A percentile compares a stretch with the other conserved stretches of the same genome.
Evolutionary conservation across 2,329 filamentous ascomycete species (phyloP).

Genomic region (Apiospora aurea): DNA sequence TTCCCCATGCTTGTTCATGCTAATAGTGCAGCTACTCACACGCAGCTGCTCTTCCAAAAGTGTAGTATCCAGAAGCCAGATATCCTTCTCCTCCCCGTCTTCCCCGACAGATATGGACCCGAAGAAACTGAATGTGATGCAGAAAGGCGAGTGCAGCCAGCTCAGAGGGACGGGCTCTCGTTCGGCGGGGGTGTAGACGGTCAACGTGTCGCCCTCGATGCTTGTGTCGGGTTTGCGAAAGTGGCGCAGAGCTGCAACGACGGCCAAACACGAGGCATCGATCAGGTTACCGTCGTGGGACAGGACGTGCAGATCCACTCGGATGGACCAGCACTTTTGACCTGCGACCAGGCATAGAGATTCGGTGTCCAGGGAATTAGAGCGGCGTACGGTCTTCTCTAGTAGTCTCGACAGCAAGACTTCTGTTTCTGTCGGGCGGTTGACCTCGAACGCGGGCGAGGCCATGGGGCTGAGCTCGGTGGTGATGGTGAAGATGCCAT

Average conservation of each 20-base stretch:
- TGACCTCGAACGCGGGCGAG: constrained; percentile 87
- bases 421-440: constrained; percentile 83
- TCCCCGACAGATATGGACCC: constrained; percentile 55
- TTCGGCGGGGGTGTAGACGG: constrained; percentile 83
- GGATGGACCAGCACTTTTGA: constrained; percentile 88
- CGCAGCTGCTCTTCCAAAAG: constrained; percentile 79
- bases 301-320: constrained; percentile 90
- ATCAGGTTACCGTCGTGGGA: constrained; percentile 90
- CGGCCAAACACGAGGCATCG: constrained; percentile 84
- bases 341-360: constrained; percentile 93
- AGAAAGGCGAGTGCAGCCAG: constrained; percentile 91
- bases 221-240: constrained; percentile 90
- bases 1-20: constrained; percentile 88
- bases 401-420: constrained; percentile 85
- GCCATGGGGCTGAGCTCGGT: constrained; percentile 93
- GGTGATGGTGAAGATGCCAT: constrained; percentile 91
- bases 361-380: constrained; percentile 91
- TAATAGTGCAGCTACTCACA: constrained; percentile 78
- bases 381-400: constrained; percentile 93
- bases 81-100: constrained; percentile 56
- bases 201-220: constrained; percentile 84
- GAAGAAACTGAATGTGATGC: constrained; percentile 89
- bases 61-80: constrained; percentile 75
- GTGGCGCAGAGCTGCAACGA: constrained; percentile 87
- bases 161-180: constrained; percentile 89